Evolutionary conservation across 176 grass and related monocot genomes (phyloP), one percentile per base, ranked within the genome.

Genomic region (Juncus effusus): DNA sequence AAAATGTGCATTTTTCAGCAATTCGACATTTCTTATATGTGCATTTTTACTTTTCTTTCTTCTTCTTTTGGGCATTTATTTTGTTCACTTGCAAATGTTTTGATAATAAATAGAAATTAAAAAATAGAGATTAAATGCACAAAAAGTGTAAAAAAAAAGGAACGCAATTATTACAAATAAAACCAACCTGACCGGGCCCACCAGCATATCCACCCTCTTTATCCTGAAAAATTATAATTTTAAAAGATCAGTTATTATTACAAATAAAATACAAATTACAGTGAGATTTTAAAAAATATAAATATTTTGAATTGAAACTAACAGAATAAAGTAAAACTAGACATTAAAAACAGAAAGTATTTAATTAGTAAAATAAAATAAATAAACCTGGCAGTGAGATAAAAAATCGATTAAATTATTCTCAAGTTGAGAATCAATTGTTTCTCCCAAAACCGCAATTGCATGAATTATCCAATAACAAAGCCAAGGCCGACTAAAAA

Each of bases 401-500:
- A 97, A 86, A 65, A 97, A 97, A 14, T 86, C 78, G 13, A 93
- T 78, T 36, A 89, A 75, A 78, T 78, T 76, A 53, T 74, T 40
- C 78, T 97, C 88, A 0, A 97, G 73, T 71, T 97, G 82, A 42
- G 87, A 66, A 5, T 89, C 85, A 42, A 89, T 75, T 42, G 41
- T 61, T 74, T 97, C 88, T n/a, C 90, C 94, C 64, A 97, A 62
- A 51, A 97, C 60, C 38, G 76, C 65, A 80, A 92, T 69, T 9
- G 85, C 66, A 62, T 93, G 94, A 67, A 89, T 70, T 64, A 97
- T 97, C 94, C 94, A 97, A 40, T 97, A 97, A 74, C 94, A 97
- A 41, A 97, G 4, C 88, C 88, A 97, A 76, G 94, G 88, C 45
- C 88, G 94, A 72, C 94, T 97, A 73, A 39, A 82, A 16, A 40